phyloP scores from a whole-genome alignment of 148 eudicot genomes.

The Silene latifolia region DNA sequence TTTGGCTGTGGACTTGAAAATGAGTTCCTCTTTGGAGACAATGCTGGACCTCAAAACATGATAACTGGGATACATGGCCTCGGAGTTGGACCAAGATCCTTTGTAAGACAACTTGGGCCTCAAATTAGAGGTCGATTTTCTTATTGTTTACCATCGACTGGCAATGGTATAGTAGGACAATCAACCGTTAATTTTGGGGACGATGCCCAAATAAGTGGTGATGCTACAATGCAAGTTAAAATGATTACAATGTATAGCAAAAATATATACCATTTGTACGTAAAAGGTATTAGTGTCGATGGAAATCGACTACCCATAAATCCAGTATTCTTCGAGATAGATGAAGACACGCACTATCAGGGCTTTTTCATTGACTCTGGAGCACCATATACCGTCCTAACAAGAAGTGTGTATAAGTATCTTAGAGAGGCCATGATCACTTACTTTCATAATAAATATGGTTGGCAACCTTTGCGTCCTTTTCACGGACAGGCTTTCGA shows the following conservation, averaged over 20 bases:
- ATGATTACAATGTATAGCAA: slow-evolving; percentile 3
- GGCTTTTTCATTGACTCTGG: slow-evolving; percentile 23
- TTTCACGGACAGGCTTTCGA: neutral
- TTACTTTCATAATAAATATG: neutral
- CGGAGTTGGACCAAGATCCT: slow-evolving; percentile 7
- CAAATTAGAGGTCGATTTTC: slow-evolving; percentile 10
- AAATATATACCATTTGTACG: slow-evolving; percentile 6
- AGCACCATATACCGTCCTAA: slow-evolving; percentile 3
- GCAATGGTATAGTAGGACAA: neutral
- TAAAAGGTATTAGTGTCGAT: slow-evolving; percentile 13
- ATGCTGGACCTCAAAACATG: neutral
- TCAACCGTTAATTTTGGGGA: neutral
- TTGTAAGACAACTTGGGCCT: slow-evolving; percentile 4
- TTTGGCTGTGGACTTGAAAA: slow-evolving; percentile 11
- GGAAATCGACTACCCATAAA: neutral
- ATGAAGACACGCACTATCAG: neutral
- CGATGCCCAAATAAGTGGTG: slow-evolving; percentile 13
- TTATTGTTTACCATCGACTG: slow-evolving; percentile 7
- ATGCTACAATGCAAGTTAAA: neutral
- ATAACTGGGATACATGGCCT: slow-evolving; percentile 10
- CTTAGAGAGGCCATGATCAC: neutral
- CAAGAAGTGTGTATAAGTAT: neutral
- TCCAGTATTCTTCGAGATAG: neutral
- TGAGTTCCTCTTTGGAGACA: neutral
- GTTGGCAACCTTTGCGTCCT: neutral